phyloP scores from a whole-genome alignment of 208 protist species.

The Trichomonas tenax region DNA sequence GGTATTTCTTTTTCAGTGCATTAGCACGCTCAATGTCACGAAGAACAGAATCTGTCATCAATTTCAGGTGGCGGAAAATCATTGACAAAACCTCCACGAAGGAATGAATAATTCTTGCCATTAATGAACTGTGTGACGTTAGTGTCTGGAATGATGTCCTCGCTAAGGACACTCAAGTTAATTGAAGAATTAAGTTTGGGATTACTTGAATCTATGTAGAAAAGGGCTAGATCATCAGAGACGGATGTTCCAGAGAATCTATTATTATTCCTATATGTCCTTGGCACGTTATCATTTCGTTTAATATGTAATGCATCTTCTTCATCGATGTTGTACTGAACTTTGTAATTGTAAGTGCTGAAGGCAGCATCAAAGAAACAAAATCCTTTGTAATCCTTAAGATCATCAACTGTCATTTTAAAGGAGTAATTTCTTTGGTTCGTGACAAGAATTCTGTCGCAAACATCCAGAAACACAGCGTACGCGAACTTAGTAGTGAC shows the following conservation, averaged over 20 bases:
- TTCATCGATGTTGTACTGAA: not conserved
- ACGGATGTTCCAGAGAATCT: not conserved
- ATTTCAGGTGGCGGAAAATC: not conserved
- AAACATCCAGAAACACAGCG: not conserved
- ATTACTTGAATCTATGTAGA: not conserved
- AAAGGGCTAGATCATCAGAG: not conserved
- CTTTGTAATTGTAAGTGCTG: not conserved
- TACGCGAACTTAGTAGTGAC: not conserved
- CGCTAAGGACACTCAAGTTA: not conserved
- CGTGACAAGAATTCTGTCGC: not conserved
- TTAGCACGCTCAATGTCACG: not conserved
- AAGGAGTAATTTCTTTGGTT: not conserved
- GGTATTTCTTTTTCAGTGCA: not conserved
- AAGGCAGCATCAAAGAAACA: not conserved
- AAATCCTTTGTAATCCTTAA: not conserved
- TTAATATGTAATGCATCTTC: not conserved
- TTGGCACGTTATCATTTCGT: not conserved
- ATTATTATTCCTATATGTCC: not conserved
- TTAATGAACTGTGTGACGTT: not conserved
- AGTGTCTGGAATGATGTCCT: not conserved
- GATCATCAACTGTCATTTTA: not conserved
- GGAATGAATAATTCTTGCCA: not conserved
- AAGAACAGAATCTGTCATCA: not conserved
- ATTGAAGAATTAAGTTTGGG: not conserved
- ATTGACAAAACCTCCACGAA: not conserved